phyloP scores from a whole-genome alignment of 2,329 filamentous ascomycete genomes.

The Diaporthe sp. region DNA sequence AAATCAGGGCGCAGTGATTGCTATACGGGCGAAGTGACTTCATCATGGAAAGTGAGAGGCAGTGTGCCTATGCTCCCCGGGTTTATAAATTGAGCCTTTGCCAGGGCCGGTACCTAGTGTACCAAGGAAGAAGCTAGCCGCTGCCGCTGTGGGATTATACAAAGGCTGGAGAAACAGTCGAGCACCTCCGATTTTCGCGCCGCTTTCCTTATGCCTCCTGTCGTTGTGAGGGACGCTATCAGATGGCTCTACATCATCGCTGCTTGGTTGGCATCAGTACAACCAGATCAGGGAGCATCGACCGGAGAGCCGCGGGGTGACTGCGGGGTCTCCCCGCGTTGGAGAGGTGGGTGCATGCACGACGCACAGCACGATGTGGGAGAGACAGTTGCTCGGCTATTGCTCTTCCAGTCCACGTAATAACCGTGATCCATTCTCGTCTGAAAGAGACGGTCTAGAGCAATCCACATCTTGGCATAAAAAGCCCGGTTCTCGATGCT shows the following conservation, averaged over 20 bases:
- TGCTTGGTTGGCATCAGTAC: neutral
- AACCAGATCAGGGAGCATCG: neutral
- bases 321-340: constrained; percentile 28
- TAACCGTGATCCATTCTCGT: neutral
- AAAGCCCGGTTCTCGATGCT: neutral
- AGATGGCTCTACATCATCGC: neutral
- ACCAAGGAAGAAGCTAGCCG: neutral
- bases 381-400: neutral
- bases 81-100: neutral
- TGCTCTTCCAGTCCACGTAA: neutral
- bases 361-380: neutral
- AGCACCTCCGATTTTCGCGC: constrained; percentile 24
- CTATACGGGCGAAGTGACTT: neutral
- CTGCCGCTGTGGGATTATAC: neutral
- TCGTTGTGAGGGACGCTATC: neutral
- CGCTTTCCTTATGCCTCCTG: neutral
- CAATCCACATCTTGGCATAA: neutral
- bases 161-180: neutral
- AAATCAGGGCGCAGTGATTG: neutral
- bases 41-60: constrained; percentile 2
- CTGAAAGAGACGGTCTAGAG: neutral
- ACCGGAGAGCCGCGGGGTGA: constrained; percentile 1
- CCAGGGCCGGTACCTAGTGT: neutral
- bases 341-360: neutral
- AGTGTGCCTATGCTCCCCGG: neutral